Evolutionary conservation across 305 asterid genomes (phyloP), one percentile per base, ranked within the genome.

Genomic region (Fraxinus angustifolia): DNA sequence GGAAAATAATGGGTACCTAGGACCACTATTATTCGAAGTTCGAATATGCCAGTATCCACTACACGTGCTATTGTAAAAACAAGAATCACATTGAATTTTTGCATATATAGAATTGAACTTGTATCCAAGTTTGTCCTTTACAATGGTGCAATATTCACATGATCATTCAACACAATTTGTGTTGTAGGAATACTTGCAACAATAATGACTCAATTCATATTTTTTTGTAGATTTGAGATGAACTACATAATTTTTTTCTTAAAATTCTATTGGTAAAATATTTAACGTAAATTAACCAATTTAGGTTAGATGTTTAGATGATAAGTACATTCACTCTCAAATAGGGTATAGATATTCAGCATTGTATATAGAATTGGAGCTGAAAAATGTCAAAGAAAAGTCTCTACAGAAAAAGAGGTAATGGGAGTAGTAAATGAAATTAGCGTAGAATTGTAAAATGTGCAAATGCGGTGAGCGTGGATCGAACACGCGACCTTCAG

Each of bases 401-500:
- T 3, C 53, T 45, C 19, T 14, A 48, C 58, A 14, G 7, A 4
- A 38, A 38, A 38, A 1, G 7, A 11, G 53, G 53, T 11, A 42
- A 42, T 42, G 53, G 53, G 53, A 42, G 7, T 48, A 48, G 56
- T 45, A 50, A 53, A 53, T n/a, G 65, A 56, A 56, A 56, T 56
- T 56, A n/a, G 26, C 10, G 65, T n/a, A 17, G 26, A 17, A 56
- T 5, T 7, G 3, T 17, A 56, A n/a, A 56, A 56, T 0, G 3
- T 6, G 65, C 2, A 19, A 19, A 21, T 91, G 93, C 93, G 90
- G 96, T 91, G 97, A 93, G 71, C 92, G 96, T 92, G 95, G 94
- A 93, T 93, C 97, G 93, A 91, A 91, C 97, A 94, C 97, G 90
- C 65, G 97, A 92, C 96, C 92, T 91, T 92, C 94, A 91, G 87